These are phyloP conservation scores for Alopecurus myosuroides DNA, from an alignment of 176 grass and related monocot species.

Conservation along the genomic window DNA sequence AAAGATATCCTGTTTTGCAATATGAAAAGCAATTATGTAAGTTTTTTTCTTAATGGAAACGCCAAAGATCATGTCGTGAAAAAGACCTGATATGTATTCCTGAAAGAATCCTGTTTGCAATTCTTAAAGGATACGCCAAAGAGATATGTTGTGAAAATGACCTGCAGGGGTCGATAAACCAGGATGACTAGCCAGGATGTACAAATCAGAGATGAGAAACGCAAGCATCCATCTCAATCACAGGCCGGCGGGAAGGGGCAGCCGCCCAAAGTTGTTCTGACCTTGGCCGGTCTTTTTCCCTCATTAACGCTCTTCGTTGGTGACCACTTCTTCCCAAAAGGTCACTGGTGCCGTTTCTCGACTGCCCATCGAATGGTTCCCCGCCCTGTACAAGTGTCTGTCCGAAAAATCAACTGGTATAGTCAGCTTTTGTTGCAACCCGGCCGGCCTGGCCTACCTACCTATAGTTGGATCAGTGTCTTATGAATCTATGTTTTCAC, in stretches of 20 bases:
- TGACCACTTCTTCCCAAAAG: slow-evolving; percentile 18
- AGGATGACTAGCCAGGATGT: not conserved
- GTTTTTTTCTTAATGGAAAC: not conserved
- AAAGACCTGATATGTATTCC: not conserved
- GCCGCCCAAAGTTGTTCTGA: slow-evolving; percentile 34
- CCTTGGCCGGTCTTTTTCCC: slow-evolving; percentile 33
- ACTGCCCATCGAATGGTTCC: not conserved
- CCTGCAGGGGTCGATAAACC: not conserved
- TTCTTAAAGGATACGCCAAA: no score
- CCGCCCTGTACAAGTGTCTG: not conserved
- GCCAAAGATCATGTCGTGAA: not conserved
- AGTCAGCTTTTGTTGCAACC: not conserved
- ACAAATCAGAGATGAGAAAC: not conserved
- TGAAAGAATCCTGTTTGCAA: not conserved
- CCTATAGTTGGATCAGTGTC: not conserved
- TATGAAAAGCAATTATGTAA: not conserved
- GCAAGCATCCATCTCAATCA: slow-evolving; percentile 23
- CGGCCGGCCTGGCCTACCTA: not conserved
- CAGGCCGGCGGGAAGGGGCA: not conserved
- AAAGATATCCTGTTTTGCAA: not conserved
- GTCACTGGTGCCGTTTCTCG: not conserved
- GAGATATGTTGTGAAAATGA: not conserved
- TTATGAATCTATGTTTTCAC: not conserved
- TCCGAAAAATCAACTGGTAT: not conserved
- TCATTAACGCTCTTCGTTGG: slow-evolving; percentile 24